These are phyloP conservation scores for Flaveria bidentis DNA, from an alignment of 129 eudicot genomes.

Conservation along the genomic window DNA sequence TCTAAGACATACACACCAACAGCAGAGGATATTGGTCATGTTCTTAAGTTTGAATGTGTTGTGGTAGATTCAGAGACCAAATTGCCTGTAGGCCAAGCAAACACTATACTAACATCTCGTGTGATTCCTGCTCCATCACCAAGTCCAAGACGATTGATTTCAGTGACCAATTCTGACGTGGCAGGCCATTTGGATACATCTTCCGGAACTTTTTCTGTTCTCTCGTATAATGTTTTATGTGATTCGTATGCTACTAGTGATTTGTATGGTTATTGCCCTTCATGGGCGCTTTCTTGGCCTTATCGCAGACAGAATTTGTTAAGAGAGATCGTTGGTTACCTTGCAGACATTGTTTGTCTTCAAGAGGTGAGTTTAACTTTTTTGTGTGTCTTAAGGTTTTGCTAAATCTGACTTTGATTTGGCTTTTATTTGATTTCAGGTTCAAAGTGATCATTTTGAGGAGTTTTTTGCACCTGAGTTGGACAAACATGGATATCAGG, in stretches of 20 bases:
- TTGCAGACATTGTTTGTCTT: constrained; percentile 94
- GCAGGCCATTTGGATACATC: constrained; percentile 66
- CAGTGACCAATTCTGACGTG: constrained; percentile 78
- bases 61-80: constrained; percentile 81
- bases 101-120: constrained; percentile 63
- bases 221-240: constrained; percentile 78
- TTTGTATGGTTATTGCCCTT: constrained; percentile 83
- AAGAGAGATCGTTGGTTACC: constrained; percentile 94
- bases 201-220: constrained; percentile 76
- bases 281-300: constrained; percentile 99
- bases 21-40: constrained; percentile 89
- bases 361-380: constrained; percentile 62
- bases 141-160: constrained; percentile 72
- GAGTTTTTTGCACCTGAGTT: constrained; percentile 92
- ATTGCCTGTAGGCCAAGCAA: constrained; percentile 58
- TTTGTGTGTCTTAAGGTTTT: neutral
- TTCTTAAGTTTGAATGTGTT: constrained; percentile 87
- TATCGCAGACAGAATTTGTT: constrained; percentile 91
- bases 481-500: constrained; percentile 96
- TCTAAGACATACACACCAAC: constrained; percentile 91
- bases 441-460: constrained; percentile 91
- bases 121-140: constrained; percentile 99
- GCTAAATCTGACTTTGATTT: neutral
- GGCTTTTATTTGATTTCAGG: constrained; percentile 44
- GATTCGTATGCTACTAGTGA: constrained; percentile 83